Conservation (phyloP, 306 rosid species). For the Prunus dulcis region DNA sequence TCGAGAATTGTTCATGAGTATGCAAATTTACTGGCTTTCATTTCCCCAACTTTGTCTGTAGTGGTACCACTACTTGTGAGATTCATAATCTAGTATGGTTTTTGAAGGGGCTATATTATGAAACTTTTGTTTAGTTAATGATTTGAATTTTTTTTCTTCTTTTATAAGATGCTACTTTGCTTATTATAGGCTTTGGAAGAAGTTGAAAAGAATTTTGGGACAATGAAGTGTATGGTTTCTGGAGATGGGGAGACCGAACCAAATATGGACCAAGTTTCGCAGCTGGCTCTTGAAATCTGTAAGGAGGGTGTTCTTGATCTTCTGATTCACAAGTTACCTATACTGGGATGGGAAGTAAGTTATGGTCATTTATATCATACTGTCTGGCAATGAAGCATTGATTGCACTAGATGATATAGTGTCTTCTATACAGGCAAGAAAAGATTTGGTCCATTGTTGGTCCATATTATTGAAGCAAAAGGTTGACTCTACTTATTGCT, state of each 20-base stretch:
- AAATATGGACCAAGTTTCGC: conserved; percentile 69
- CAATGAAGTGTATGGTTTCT: conserved; percentile 75
- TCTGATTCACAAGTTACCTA: conserved; percentile 68
- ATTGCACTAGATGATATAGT: conserved; percentile 29
- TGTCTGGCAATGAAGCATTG: conserved; percentile 16
- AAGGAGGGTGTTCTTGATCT: conserved; percentile 77
- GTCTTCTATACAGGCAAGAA: conserved; percentile 72
- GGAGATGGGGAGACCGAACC: conserved; percentile 94
- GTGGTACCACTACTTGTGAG: background rate
- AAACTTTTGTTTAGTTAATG: background rate
- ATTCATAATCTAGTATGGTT: background rate
- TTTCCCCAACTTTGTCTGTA: background rate
- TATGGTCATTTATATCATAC: conserved; percentile 12
- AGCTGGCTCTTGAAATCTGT: conserved; percentile 74
- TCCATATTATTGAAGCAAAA: conserved; percentile 79
- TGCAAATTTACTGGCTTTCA: background rate
- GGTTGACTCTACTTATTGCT: conserved; percentile 59
- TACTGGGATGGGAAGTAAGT: conserved; percentile 98
- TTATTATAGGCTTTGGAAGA: conserved; percentile 79
- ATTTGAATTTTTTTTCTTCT: background rate
- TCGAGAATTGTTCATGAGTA: background rate
- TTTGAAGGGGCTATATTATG: background rate
- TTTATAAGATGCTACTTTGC: background rate
- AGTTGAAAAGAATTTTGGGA: conserved; percentile 80
- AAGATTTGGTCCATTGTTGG: conserved; percentile 89